Base-by-base conservation (phyloP, 106 monocot species). In the Acorus gramineus region DNA sequence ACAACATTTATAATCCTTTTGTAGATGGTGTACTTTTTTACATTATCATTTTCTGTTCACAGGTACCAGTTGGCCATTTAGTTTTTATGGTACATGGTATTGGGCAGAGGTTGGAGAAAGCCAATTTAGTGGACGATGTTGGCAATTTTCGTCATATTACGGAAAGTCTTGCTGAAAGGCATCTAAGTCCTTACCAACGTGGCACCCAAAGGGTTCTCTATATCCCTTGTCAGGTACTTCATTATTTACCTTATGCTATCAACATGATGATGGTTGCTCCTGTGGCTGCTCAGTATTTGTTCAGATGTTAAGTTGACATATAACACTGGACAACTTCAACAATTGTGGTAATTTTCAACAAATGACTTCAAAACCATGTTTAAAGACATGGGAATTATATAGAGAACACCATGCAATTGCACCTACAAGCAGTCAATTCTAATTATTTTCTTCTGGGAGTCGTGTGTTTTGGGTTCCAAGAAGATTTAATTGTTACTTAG, bases 71-170 rank as follows among this genome's bases (percentile, higher is more conserved):
- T 73, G 88, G 98, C 44, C 98, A 98, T 82, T 63, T 92, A 9
- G 98, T 92, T 67, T 98, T 98, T 67, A 98, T 98, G 96, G 81
- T 98, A 81, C 96, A 98, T 78, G 96, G 96, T 28, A 92, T 98
- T 55, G 98, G 98, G n/a, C 98, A 98, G 62, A 85, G 98, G 59
- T 63, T 92, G 61, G 85, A 92, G 70, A 98, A 98, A 73, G 87
- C 98, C 53, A 98, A 98, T 73, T 81, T 98, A 44, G 88, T 98
- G 43, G 98, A 98, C 83, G 98, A 98, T 84, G 92, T 98, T 74
- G 98, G 85, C 69, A 85, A 98, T 85, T 98, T 98, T 66, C 87
- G 98, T 50, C 80, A 85, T 43, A 66, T 98, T 52, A 81, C 98
- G 11, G 70, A 83, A 8, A 83, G 73, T 74, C 72, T 98, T 73